Percentiles rank a stretch among this genome's conserved stretches.
These are phyloP conservation scores for Fusarium succisae DNA, from an alignment of 2,329 filamentous ascomycete species.

Conservation along the genomic window DNA sequence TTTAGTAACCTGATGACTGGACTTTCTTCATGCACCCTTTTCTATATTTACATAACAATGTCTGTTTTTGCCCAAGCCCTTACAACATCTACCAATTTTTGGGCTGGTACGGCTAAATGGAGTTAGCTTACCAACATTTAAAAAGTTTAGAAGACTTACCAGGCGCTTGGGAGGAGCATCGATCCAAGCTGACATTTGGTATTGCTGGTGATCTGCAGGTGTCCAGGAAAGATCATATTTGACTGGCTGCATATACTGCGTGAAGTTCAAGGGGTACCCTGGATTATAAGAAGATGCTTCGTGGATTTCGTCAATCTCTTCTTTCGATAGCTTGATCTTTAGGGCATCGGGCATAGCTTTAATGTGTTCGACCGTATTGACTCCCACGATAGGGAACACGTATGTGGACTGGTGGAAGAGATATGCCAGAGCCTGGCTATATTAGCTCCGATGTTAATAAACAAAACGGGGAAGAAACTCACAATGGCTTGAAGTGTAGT, in stretches of 20 bases:
- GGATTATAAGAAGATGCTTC: conserved; percentile 4
- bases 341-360: conserved; percentile 7
- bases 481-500: conserved; percentile 9
- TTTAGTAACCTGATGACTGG: fast-evolving
- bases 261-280: neutral
- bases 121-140: neutral
- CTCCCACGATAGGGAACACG: conserved; percentile 24
- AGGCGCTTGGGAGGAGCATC: neutral
- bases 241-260: neutral
- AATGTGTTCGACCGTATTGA: conserved; percentile 14
- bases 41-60: too few relatives aligned
- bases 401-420: conserved; percentile 18
- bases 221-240: neutral
- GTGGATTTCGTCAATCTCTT: conserved; percentile 7
- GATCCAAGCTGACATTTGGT: neutral
- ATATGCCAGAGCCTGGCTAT: conserved; percentile 4
- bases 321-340: neutral
- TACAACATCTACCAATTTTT: neutral
- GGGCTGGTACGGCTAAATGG: neutral
- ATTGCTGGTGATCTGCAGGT: neutral
- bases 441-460: too few relatives aligned
- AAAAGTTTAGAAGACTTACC: neutral
- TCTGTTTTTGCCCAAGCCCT: neutral
- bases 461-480: neutral
- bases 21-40: fast-evolving